Evolutionary conservation across 495 filamentous ascomycete genomes (phyloP), one percentile per base, ranked within the genome.

Genomic region (Parathielavia hyrcaniae): DNA sequence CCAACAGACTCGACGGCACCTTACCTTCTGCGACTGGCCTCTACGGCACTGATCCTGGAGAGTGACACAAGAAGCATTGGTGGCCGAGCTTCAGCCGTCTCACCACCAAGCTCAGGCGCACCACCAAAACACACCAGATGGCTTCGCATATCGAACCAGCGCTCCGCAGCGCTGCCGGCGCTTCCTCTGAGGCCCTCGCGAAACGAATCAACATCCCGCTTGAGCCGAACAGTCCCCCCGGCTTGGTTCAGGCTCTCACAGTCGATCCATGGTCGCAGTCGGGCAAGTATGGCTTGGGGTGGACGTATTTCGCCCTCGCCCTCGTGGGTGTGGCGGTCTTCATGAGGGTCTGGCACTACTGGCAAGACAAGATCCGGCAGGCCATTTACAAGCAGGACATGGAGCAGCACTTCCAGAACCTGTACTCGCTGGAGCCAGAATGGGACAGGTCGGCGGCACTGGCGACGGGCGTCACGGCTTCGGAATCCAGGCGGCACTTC

Each of bases 251-350:
- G 66, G 89, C 90, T 30, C 82, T 81, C 66, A 86, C 83, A 16
- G 73, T 85, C 68, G 90, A 95, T 72, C 86, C 90, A 47, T 96
- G 86, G 86, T 76, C 67, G 12, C 67, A 87, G 67, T 83, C 88
- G n/a, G 88, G 86, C 13, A 92, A 95, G 75, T 95, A 95, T 71
- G 88, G 78, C n/a, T 71, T 89, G 54, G 89, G 86, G 36, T 93
- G 88, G 84, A 86, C 90, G 4, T 96, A 91, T 68, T 93, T 95
- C 63, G 82, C 85, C 45, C 66, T 95, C 26, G 81, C 88, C 52
- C 64, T 96, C 45, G 72, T 91, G 57, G 76, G 81, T 41, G 57
- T 84, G 54, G 79, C 89, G 11, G 70, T 81, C 4, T 65, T 83
- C 13, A 73, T 91, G 65, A 81, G 89, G 59, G 81, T 85, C 68